These are phyloP conservation scores for Blastobotrys peoriensis DNA, from an alignment of 805 yeast species.

Conservation along the genomic window DNA sequence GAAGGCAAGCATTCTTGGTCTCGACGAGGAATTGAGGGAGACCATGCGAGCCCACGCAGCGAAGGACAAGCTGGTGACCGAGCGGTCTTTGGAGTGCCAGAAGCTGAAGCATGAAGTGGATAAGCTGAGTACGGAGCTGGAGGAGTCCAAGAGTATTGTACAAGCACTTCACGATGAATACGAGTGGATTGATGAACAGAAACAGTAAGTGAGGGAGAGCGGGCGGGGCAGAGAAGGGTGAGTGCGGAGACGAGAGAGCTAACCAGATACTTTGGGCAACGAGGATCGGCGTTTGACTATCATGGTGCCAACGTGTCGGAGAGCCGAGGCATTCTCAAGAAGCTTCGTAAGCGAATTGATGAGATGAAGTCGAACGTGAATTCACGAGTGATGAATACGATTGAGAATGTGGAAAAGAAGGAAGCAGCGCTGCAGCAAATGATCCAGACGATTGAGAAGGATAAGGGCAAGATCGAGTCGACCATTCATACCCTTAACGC, in stretches of 20 bases:
- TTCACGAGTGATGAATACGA: slow-evolving; percentile 81
- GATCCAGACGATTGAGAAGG: slow-evolving; percentile 83
- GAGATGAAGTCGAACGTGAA: slow-evolving; percentile 78
- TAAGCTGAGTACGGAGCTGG: slow-evolving; percentile 18
- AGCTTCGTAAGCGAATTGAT: slow-evolving; percentile 53
- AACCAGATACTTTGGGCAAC: slow-evolving; percentile 26
- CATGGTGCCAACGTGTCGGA: slow-evolving; percentile 45
- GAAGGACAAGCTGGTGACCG: slow-evolving; percentile 25
- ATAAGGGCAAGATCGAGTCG: slow-evolving; percentile 81
- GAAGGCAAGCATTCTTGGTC: slow-evolving; percentile 53
- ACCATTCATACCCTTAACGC: slow-evolving; percentile 79
- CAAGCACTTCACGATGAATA: slow-evolving; percentile 47
- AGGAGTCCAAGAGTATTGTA: slow-evolving; percentile 27
- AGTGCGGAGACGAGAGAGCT: neutral
- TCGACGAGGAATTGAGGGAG: slow-evolving; percentile 71
- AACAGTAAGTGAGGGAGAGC: slow-evolving; percentile 27
- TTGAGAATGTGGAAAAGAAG: slow-evolving; percentile 85
- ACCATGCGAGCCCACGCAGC: slow-evolving; percentile 23
- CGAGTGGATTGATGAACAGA: slow-evolving; percentile 70
- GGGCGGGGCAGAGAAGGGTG: no score
- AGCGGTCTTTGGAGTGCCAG: slow-evolving; percentile 24
- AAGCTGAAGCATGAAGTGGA: slow-evolving; percentile 26
- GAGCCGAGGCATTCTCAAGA: slow-evolving; percentile 50
- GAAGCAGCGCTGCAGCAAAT: slow-evolving; percentile 68
- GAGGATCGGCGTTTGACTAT: slow-evolving; percentile 30